Conservation (phyloP, 306 rosid genomes). For the Hylodesmum podocarpum region DNA sequence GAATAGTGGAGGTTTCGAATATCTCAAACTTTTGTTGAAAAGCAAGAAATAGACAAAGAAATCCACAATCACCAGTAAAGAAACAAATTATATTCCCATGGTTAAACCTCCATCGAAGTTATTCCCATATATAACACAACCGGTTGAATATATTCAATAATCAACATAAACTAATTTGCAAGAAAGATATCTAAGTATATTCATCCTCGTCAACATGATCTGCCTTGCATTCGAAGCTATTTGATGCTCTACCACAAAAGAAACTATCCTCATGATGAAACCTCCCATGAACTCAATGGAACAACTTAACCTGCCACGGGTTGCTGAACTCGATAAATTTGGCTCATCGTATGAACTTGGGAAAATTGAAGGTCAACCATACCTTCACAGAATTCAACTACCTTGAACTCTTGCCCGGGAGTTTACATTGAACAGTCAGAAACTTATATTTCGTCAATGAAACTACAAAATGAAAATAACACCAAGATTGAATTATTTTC, state of each 20-base stretch:
- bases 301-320: conserved; percentile 16
- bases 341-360: background rate
- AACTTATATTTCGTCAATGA: conserved; percentile 14
- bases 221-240: conserved; percentile 33
- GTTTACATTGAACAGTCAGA: background rate
- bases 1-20: background rate
- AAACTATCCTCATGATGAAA: conserved; percentile 14
- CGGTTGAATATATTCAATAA: conserved; percentile 22
- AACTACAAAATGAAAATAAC: conserved; percentile 15
- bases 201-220: background rate
- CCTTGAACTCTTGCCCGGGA: conserved; percentile 16
- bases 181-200: conserved; percentile 24
- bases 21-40: conserved; percentile 9
- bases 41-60: conserved; percentile 19
- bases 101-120: conserved; percentile 33
- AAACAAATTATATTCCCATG: conserved; percentile 28
- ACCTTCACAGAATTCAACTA: background rate
- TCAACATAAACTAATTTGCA: conserved; percentile 28
- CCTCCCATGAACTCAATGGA: conserved; percentile 5
- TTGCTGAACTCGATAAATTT: conserved; percentile 7
- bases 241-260: conserved; percentile 5
- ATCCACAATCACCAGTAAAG: background rate
- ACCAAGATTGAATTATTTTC: background rate
- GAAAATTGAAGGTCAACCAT: conserved; percentile 1
- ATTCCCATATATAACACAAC: conserved; percentile 27